Conservation (phyloP, 2,329 filamentous ascomycete species). For the Corynespora cassiicola region DNA sequence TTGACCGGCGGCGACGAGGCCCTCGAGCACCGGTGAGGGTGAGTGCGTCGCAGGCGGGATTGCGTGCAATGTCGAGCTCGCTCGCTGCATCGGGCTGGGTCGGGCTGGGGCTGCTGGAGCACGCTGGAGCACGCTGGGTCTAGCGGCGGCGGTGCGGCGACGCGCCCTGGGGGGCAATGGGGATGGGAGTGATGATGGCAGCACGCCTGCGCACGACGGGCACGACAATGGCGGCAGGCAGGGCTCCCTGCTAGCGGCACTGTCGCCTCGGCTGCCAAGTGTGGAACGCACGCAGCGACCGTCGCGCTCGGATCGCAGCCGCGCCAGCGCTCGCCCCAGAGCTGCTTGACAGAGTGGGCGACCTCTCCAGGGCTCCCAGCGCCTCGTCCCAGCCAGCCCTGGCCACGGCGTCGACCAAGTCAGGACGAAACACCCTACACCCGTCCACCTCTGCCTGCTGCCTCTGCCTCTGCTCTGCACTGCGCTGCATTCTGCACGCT, state of each 20-base stretch:
- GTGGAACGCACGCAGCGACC: conserved; percentile 1
- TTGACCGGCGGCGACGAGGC: conserved; percentile 29
- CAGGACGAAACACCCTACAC: conserved; percentile 20
- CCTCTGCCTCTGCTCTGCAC: neutral
- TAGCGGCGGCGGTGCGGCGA: no score
- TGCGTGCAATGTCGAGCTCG: no score
- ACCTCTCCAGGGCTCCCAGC: no score
- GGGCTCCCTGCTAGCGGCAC: conserved; percentile 1
- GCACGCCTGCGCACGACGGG: no score
- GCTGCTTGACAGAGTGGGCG: conserved; percentile 15
- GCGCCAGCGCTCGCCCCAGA: conserved; percentile 15
- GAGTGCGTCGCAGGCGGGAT: no score
- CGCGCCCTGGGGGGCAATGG: conserved; percentile 11
- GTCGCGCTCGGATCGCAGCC: conserved; percentile 15
- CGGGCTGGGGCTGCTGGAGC: no score
- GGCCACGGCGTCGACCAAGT: conserved; percentile 27
- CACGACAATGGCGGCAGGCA: no score
- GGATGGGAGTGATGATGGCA: no score
- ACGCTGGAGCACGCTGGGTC: no score
- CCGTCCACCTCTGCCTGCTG: conserved; percentile 5
- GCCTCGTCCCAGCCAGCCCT: conserved; percentile 17
- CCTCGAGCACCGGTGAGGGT: no score
- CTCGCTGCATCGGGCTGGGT: conserved; percentile 4
- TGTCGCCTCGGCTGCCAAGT: no score
- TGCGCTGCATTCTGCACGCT: neutral